Evolutionary conservation across 2,329 filamentous ascomycete genomes (phyloP).

Genomic region (Talaromyces sp.): DNA sequence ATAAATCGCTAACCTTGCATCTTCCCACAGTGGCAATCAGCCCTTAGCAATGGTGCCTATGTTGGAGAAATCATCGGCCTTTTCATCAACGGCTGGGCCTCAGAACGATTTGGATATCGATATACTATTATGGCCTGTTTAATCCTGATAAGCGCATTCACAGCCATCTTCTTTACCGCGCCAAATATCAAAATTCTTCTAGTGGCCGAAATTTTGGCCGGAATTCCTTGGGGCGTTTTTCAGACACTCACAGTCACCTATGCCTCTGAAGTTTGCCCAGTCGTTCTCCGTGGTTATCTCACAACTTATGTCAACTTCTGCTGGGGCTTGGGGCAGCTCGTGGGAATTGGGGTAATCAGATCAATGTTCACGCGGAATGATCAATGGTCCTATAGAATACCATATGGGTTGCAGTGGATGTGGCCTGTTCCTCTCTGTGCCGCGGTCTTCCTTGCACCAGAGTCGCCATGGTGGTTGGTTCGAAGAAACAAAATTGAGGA

Average conservation of each 20-base stretch:
- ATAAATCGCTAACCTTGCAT: no score
- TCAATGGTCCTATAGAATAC: slow-evolving; percentile 50
- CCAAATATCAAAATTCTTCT: slow-evolving; percentile 44
- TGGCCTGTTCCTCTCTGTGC: slow-evolving; percentile 48
- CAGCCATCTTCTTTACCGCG: slow-evolving; percentile 46
- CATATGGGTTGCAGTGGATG: slow-evolving; percentile 51
- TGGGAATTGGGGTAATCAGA: slow-evolving; percentile 48
- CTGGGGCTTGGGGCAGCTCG: slow-evolving; percentile 47
- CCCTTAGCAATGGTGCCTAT: slow-evolving; percentile 39
- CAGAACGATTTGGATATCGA: slow-evolving; percentile 49
- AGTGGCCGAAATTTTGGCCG: slow-evolving; percentile 47
- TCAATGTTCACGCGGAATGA: slow-evolving; percentile 42
- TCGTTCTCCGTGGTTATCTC: slow-evolving; percentile 41
- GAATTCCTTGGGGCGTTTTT: slow-evolving; percentile 50
- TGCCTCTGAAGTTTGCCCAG: slow-evolving; percentile 43
- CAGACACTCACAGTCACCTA: slow-evolving; percentile 45
- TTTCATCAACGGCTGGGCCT: slow-evolving; percentile 47
- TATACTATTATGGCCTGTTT: slow-evolving; percentile 34
- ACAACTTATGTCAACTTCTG: slow-evolving; percentile 45
- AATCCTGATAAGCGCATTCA: slow-evolving; percentile 36
- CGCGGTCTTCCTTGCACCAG: slow-evolving; percentile 44
- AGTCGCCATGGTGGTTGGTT: slow-evolving; percentile 52
- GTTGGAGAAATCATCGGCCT: slow-evolving; percentile 47
- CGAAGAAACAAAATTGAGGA: slow-evolving; percentile 41
- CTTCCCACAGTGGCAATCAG: slow-evolving; percentile 36